Percentiles rank a stretch among this genome's conserved stretches.
phyloP scores from a whole-genome alignment of 805 yeast species.

The Maudiozyma pseudohumilis region DNA sequence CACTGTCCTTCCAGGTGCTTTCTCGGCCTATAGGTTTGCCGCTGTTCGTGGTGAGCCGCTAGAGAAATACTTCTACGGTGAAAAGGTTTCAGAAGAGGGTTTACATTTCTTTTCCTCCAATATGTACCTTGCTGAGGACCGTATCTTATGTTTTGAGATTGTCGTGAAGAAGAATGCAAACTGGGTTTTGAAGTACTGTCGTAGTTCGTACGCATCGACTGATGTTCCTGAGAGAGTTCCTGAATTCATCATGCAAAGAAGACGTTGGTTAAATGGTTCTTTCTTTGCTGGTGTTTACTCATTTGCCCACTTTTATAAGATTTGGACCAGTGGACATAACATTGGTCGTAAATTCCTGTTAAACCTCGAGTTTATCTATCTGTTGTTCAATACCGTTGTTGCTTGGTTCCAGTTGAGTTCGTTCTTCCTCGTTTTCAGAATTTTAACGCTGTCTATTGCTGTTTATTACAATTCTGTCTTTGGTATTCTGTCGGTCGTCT shows the following conservation, averaged over 20 bases:
- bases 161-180: slow-evolving; percentile 70
- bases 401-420: slow-evolving; percentile 92
- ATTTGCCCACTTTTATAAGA: slow-evolving; percentile 60
- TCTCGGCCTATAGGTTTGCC: slow-evolving; percentile 81
- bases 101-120: slow-evolving; percentile 86
- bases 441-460: slow-evolving; percentile 72
- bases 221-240: slow-evolving; percentile 88
- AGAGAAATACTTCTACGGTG: slow-evolving; percentile 87
- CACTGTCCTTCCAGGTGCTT: slow-evolving; percentile 92
- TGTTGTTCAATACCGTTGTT: slow-evolving; percentile 59
- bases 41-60: slow-evolving; percentile 82
- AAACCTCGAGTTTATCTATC: slow-evolving; percentile 72
- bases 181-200: slow-evolving; percentile 79
- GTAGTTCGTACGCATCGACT: slow-evolving; percentile 82
- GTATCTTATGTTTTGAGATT: slow-evolving; percentile 88
- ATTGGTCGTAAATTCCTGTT: slow-evolving; percentile 55
- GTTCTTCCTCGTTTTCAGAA: slow-evolving; percentile 81
- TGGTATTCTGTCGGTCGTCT: slow-evolving; percentile 61
- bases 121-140: slow-evolving; percentile 95
- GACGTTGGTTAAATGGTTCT: slow-evolving; percentile 96
- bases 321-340: slow-evolving; percentile 75
- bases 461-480: slow-evolving; percentile 44
- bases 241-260: slow-evolving; percentile 81
- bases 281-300: slow-evolving; percentile 91
- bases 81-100: slow-evolving; percentile 54